Percentiles rank a stretch among this genome's conserved stretches.
These are phyloP conservation scores for Daldinia eschscholtzii DNA, from an alignment of 2,329 filamentous ascomycete genomes.

Conservation along the genomic window DNA sequence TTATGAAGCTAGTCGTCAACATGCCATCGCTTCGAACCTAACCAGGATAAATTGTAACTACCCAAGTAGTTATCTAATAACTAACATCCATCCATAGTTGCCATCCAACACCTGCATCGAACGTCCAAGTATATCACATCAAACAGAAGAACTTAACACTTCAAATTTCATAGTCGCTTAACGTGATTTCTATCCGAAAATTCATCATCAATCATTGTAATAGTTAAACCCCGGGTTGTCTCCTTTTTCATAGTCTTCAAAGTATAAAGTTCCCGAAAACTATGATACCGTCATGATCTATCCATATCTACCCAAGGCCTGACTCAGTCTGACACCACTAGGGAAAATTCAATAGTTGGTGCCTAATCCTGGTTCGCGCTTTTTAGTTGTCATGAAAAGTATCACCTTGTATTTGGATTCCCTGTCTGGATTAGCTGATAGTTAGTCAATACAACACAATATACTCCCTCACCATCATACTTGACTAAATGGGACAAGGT, in stretches of 20 bases:
- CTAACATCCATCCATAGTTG: not conserved
- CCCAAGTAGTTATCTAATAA: not conserved
- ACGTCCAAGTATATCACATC: not conserved
- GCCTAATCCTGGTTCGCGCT: conserved; percentile 3
- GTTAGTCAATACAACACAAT: not conserved
- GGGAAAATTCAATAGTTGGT: conserved; percentile 2
- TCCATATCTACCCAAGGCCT: conserved; percentile 7
- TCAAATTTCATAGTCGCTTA: conserved; percentile 6
- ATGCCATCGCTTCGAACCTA: not conserved
- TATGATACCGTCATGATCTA: conserved; percentile 4
- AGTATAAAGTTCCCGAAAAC: conserved; percentile 6
- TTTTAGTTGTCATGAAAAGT: conserved; percentile 12
- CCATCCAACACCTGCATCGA: not conserved
- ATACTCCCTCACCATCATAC: not conserved
- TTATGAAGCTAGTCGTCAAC: conserved; percentile 30
- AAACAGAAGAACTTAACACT: not conserved
- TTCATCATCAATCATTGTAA: not conserved
- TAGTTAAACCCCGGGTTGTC: not conserved
- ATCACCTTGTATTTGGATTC: not conserved
- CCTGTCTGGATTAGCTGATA: not conserved
- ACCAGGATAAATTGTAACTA: not conserved
- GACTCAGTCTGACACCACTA: conserved; percentile 15
- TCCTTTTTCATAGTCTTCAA: not conserved
- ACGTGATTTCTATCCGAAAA: not conserved
- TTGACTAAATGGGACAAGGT: not conserved